phyloP scores from a whole-genome alignment of 2,329 filamentous ascomycete genomes.

The Harringtonia lauricola region DNA sequence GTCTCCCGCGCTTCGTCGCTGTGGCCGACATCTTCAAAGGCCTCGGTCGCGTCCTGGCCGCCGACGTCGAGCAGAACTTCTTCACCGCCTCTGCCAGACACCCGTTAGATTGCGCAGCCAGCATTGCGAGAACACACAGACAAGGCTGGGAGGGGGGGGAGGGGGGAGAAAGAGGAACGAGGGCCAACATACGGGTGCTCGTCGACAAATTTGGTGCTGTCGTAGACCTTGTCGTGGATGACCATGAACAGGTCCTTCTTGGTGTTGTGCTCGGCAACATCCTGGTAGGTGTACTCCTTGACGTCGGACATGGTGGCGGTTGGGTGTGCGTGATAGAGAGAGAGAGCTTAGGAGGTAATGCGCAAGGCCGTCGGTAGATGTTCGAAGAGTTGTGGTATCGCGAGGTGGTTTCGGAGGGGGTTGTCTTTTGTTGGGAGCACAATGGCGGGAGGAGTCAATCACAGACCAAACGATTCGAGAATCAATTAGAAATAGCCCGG shows the following conservation, averaged over 20 bases:
- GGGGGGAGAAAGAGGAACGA: conserved; percentile 6
- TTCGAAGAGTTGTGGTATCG: neutral
- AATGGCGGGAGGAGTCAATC: neutral
- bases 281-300: conserved; percentile 61
- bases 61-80: conserved; percentile 94
- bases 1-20: conserved; percentile 97
- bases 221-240: conserved; percentile 95
- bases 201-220: conserved; percentile 79
- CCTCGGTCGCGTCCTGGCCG: conserved; percentile 93
- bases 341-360: neutral
- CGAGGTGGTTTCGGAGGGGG: too few species aligned
- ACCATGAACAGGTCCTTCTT: conserved; percentile 93
- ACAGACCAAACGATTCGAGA: neutral
- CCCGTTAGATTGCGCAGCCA: neutral
- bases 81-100: conserved; percentile 69
- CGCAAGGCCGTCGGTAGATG: neutral
- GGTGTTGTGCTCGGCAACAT: conserved; percentile 75
- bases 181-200: conserved; percentile 71
- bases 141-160: too few species aligned
- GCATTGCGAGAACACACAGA: neutral
- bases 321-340: neutral
- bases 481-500: neutral
- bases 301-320: conserved; percentile 25
- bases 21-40: conserved; percentile 98
- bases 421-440: too few species aligned